Base-by-base conservation (phyloP, 768 basidiomycete species). In the Lepiota brunneoincarnata region DNA sequence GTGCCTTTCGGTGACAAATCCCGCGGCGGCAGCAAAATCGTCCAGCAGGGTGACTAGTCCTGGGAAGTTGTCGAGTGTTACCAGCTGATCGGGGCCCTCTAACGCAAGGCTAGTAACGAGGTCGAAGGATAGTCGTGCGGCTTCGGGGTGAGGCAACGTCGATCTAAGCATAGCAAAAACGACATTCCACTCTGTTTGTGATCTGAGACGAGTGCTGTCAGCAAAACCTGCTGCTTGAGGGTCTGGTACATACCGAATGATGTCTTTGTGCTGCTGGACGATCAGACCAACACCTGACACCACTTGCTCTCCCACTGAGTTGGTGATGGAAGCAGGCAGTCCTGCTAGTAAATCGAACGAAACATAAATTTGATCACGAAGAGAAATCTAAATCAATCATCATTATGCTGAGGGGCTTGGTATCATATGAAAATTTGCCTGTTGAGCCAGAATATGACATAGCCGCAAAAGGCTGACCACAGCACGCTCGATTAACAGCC, bases 101-200 rank as follows among this genome's bases (percentile, higher is more conserved):
- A 78, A 67, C 12, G 80, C 76, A n/a, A 98, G 75, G 38, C 71
- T 73, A 15, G 78, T 69, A n/a, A 96, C 73, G 17, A 97, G 78
- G 17, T 85, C 85, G 64, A 98, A 91, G 2, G 96, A 89, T 48
- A 86, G 73, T 35, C 90, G 86, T 21, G 92, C 86, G 4, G 94
- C 95, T 68, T 93, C 91, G 9, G 91, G 82, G 64, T 97, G 89
- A 11, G 86, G 76, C 38, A 94, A 81, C 0, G 93, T 95, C 1
- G 87, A 87, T 44, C 91, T 84, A 58, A 98, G 79, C 24, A 98
- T 75, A 1, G 91, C 89, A 62, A 95, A 91, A 18, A 95, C 81
- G 37, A 98, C 74, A 57, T 91, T 93, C 96, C 96, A 99, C 66
- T 98, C 96, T 0, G 96, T 98, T 59, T 89, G 87, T 1, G 93